Conservation (phyloP, 345 rosid species). For the Crucihimalaya himalaica region DNA sequence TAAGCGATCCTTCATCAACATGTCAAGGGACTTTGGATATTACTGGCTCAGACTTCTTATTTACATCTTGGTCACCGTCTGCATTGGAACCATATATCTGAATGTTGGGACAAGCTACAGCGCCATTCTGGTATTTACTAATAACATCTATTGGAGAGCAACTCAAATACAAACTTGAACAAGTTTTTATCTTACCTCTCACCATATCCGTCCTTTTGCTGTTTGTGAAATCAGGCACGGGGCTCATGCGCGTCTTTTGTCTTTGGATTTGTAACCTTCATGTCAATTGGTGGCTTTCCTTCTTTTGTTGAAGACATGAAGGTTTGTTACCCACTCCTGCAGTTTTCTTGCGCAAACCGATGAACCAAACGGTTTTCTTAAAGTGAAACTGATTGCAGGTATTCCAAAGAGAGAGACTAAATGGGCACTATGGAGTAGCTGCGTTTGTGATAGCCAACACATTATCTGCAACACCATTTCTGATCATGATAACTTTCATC, state of each 20-base stretch:
- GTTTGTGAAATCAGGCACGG: constrained; percentile 63
- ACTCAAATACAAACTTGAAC: neutral
- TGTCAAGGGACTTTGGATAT: constrained; percentile 96
- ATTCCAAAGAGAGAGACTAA: constrained; percentile 92
- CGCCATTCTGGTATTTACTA: constrained; percentile 70
- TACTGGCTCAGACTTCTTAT: constrained; percentile 95
- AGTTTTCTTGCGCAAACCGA: neutral
- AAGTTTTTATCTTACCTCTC: constrained; percentile 13
- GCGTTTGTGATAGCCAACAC: constrained; percentile 89
- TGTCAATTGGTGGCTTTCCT: constrained; percentile 98
- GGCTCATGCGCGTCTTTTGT: constrained; percentile 93
- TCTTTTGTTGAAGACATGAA: constrained; percentile 96
- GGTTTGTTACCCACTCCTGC: constrained; percentile 42
- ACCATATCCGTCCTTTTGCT: neutral
- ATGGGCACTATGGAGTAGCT: constrained; percentile 89
- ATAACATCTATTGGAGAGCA: neutral
- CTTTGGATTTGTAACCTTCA: constrained; percentile 91
- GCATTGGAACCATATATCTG: constrained; percentile 90
- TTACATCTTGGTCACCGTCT: constrained; percentile 74
- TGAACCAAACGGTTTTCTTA: constrained; percentile 13
- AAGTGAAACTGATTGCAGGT: constrained; percentile 53
- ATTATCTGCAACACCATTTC: constrained; percentile 79
- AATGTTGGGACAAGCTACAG: constrained; percentile 82
- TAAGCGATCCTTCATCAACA: constrained; percentile 85
- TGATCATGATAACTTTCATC: constrained; percentile 71